Percentiles rank a stretch among this genome's conserved stretches.
These are phyloP conservation scores for Tetracladium marchalianum DNA, from an alignment of 495 filamentous ascomycete genomes.

Conservation along the genomic window DNA sequence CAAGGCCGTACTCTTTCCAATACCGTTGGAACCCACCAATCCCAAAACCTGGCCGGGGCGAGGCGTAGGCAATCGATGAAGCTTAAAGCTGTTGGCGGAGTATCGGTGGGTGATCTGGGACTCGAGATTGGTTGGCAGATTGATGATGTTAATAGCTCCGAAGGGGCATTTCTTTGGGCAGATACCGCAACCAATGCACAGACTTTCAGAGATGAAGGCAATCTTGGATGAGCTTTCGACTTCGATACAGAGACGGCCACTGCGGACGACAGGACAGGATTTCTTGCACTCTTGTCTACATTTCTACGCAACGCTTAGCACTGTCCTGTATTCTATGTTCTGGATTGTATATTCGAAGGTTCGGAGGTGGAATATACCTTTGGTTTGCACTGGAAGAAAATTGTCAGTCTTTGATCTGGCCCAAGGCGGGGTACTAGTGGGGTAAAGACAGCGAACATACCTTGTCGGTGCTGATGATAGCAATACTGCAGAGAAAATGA, in stretches of 20 bases:
- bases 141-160: constrained; percentile 98
- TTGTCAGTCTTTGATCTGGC: constrained; percentile 26
- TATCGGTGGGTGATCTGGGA: constrained; percentile 97
- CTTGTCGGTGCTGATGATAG: constrained; percentile 96
- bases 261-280: constrained; percentile 94
- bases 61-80: constrained; percentile 91
- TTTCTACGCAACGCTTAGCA: constrained; percentile 46
- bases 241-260: constrained; percentile 95
- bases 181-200: constrained; percentile 98
- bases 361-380: constrained; percentile 47
- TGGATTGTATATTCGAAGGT: background rate
- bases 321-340: background rate
- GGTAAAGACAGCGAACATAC: constrained; percentile 37
- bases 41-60: constrained; percentile 94
- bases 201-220: constrained; percentile 91
- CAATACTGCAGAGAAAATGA: constrained; percentile 55
- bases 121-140: constrained; percentile 96
- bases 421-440: constrained; percentile 21
- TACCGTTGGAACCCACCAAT: constrained; percentile 97
- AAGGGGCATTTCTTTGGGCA: constrained; percentile 99
- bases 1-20: constrained; percentile 95
- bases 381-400: constrained; percentile 72
- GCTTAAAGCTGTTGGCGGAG: constrained; percentile 98
- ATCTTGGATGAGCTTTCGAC: constrained; percentile 84
- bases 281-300: constrained; percentile 99